Evolutionary conservation across 371 early-diverging fungal species (phyloP).

Genomic region (Mortierella sp.): DNA sequence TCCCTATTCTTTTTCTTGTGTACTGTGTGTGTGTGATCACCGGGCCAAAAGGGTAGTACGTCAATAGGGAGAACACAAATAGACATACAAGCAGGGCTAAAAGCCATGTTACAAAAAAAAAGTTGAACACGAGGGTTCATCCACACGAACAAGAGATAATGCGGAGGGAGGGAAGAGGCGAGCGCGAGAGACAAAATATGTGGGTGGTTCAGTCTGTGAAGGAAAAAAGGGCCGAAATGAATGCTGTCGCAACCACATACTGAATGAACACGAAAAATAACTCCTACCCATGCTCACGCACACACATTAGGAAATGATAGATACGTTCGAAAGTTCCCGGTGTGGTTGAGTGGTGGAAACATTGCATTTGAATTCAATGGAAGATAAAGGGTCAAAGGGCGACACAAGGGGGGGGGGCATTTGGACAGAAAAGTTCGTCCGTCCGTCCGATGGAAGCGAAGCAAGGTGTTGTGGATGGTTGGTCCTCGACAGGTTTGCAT

Average conservation of each 20-base stretch:
- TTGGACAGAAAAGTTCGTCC: background rate
- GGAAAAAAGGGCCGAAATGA: background rate
- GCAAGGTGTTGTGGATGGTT: background rate
- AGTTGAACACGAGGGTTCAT: slow-evolving; percentile 10
- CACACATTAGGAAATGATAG: too few relatives aligned
- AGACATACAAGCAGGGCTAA: background rate
- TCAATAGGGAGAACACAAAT: background rate
- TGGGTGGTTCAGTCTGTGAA: background rate
- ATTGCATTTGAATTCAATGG: background rate
- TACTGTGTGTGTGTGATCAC: background rate
- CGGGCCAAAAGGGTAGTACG: slow-evolving; percentile 3
- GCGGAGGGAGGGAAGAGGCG: background rate
- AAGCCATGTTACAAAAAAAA: background rate
- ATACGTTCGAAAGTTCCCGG: background rate
- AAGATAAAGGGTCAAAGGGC: background rate
- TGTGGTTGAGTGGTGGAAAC: background rate
- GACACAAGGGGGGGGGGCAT: background rate
- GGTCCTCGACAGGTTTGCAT: slow-evolving; percentile 5
- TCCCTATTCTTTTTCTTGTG: background rate
- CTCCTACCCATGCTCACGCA: too few relatives aligned
- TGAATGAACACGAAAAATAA: background rate
- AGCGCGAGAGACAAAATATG: background rate
- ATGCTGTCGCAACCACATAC: background rate
- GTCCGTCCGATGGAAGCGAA: background rate
- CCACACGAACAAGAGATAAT: background rate